phyloP scores from a whole-genome alignment of 768 basidiomycete species.

The Amanita rimosa region DNA sequence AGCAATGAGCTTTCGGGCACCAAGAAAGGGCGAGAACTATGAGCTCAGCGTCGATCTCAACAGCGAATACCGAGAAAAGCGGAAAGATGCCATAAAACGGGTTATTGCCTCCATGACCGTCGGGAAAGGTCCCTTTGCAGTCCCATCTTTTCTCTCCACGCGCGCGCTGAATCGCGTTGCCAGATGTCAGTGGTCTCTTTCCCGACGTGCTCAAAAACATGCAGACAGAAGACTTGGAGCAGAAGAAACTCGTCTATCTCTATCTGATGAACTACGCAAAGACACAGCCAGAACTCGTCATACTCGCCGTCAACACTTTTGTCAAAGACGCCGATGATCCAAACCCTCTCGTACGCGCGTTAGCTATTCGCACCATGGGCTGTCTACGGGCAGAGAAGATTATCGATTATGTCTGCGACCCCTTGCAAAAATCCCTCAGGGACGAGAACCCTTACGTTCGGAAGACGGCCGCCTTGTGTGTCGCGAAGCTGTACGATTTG shows the following conservation, averaged over 20 bases:
- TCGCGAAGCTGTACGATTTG: conserved; percentile 95
- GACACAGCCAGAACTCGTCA: conserved; percentile 97
- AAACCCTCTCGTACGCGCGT: conserved; percentile 91
- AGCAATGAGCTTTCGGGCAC: conserved; percentile 45
- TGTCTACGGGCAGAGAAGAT: conserved; percentile 97
- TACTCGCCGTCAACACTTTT: conserved; percentile 97
- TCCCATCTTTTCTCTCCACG: not conserved
- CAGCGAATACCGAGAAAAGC: conserved; percentile 88
- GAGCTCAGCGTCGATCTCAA: conserved; percentile 96
- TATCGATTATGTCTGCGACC: conserved; percentile 96
- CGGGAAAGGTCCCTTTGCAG: conserved; percentile 64
- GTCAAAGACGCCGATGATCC: conserved; percentile 96
- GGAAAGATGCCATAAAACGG: conserved; percentile 97
- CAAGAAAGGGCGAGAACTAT: conserved; percentile 85
- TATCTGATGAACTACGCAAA: conserved; percentile 99
- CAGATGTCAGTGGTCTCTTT: conserved; percentile 89
- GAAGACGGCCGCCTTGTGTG: conserved; percentile 94
- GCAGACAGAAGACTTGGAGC: conserved; percentile 99
- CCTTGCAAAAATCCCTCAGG: conserved; percentile 79
- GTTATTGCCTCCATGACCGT: conserved; percentile 99
- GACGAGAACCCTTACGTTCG: conserved; percentile 98
- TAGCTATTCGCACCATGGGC: conserved; percentile 98
- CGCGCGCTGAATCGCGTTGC: not conserved
- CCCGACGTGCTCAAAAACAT: conserved; percentile 99
- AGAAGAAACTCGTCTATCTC: conserved; percentile 99